phyloP scores from a whole-genome alignment of 306 rosid species.

The Ammopiptanthus mongolicus region DNA sequence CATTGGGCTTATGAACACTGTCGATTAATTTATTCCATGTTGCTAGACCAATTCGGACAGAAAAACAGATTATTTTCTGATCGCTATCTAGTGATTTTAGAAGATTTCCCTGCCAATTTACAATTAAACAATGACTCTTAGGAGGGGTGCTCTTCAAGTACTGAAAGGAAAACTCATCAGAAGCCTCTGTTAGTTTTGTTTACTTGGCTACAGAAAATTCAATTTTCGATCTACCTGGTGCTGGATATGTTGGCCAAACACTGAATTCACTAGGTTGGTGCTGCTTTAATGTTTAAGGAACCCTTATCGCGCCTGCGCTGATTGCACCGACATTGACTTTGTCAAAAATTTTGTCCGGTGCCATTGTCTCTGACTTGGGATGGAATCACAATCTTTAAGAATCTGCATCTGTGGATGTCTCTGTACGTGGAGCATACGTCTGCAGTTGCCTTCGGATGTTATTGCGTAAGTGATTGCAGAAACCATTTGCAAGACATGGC shows the following conservation, averaged over 20 bases:
- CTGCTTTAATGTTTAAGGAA: conserved; percentile 9
- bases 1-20: background rate
- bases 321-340: background rate
- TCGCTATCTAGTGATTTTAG: conserved; percentile 1
- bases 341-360: background rate
- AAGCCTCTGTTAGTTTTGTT: conserved; percentile 13
- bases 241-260: conserved; percentile 24
- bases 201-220: conserved; percentile 1
- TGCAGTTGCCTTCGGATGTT: background rate
- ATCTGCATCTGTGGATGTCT: background rate
- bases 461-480: no score
- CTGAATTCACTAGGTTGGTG: conserved; percentile 7
- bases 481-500: no score
- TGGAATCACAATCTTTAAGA: background rate
- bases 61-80: conserved; percentile 1
- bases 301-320: conserved; percentile 2
- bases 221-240: conserved; percentile 15
- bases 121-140: conserved; percentile 21
- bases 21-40: background rate
- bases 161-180: conserved; percentile 16
- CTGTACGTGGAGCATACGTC: background rate
- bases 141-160: background rate
- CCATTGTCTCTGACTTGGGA: background rate
- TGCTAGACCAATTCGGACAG: conserved; percentile 11
- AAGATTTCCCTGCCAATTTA: conserved; percentile 14